Conservation (phyloP, 176 grass and related monocot genomes). For the bread wheat (Triticum aestivum) region IWGSC_CS_RefSeq_v2.1 NC_057800.1:84132849-84133348, state of each 20-base stretch:
- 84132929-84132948: conserved; percentile 3
- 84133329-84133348: conserved; percentile 76
- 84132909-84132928: conserved; percentile 7
- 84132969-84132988: background rate
- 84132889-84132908: conserved; percentile 2
- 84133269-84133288: conserved; percentile 50
- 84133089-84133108: conserved; percentile 81
- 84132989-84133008: conserved; percentile 17
- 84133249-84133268: conserved; percentile 53
- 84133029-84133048: conserved; percentile 87
- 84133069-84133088: conserved; percentile 90
- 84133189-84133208: conserved; percentile 27
- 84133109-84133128: conserved; percentile 82
- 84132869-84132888: background rate
- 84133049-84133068: conserved; percentile 64
- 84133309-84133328: conserved; percentile 71
- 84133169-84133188: background rate
- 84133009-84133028: conserved; percentile 79
- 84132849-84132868: background rate
- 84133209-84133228: background rate
- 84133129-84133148: conserved; percentile 72
- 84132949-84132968: background rate
- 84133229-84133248: conserved; percentile 21
- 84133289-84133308: conserved; percentile 71
- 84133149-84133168: conserved; percentile 61